Conservation (phyloP, 2,329 filamentous ascomycete species). For the Fusarium dlaminii region DNA sequence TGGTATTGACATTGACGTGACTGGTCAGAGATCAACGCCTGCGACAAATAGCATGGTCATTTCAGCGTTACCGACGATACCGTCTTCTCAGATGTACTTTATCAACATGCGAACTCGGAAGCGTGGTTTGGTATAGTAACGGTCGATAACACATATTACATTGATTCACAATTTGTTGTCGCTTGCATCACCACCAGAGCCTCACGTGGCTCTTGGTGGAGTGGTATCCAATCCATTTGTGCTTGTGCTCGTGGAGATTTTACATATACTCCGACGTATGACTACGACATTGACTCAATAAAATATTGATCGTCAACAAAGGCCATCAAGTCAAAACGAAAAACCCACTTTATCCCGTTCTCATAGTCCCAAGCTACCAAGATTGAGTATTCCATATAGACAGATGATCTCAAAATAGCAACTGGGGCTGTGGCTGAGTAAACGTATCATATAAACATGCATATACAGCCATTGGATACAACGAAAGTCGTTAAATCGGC, state of each 20-base stretch:
- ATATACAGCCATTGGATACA: not conserved
- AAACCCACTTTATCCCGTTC: not conserved
- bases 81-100: not conserved
- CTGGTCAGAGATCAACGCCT: not conserved
- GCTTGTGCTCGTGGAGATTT: slow-evolving; percentile 1
- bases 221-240: not conserved
- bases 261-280: not conserved
- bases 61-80: not conserved
- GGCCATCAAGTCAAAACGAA: not conserved
- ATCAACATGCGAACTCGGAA: not conserved
- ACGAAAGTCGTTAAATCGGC: not conserved
- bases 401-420: slow-evolving; percentile 35
- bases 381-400: not conserved
- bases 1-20: not conserved
- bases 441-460: slow-evolving; percentile 3
- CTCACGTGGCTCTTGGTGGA: not conserved
- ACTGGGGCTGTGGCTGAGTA: slow-evolving; percentile 36
- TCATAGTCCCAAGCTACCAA: not conserved
- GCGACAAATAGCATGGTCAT: not conserved
- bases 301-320: not conserved
- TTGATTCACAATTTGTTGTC: not conserved
- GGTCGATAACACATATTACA: not conserved
- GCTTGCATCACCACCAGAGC: not conserved
- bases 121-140: not conserved
- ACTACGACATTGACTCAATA: not conserved